Percentiles rank a stretch among this genome's conserved stretches.
phyloP scores from a whole-genome alignment of 2,329 filamentous ascomycete species.

The Arthroderma sp. region DNA sequence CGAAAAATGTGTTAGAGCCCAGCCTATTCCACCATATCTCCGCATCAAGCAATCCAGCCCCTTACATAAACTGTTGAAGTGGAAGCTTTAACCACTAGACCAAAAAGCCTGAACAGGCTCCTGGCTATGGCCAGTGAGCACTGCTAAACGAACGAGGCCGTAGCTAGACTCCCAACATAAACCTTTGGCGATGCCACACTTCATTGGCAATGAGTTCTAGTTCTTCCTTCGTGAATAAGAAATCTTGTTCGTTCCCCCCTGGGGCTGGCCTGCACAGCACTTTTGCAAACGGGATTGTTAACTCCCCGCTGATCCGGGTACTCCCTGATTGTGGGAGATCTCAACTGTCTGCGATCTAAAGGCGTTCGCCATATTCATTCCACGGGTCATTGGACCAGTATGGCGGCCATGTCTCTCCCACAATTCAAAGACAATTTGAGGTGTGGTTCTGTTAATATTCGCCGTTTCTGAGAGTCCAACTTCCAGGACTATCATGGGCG shows the following conservation, averaged over 20 bases:
- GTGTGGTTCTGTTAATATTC: conserved; percentile 1
- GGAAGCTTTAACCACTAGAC: too few relatives aligned
- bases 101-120: too few relatives aligned
- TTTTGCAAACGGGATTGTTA: neutral
- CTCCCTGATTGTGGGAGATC: neutral
- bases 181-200: too few relatives aligned
- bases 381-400: neutral
- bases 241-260: neutral
- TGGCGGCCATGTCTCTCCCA: neutral
- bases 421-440: neutral
- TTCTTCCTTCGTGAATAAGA: too few relatives aligned
- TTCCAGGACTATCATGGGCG: conserved; percentile 1
- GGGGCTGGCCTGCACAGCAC: neutral
- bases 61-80: too few relatives aligned
- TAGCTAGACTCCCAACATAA: too few relatives aligned
- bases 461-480: neutral
- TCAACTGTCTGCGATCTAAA: neutral
- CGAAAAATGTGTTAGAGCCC: too few relatives aligned
- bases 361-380: neutral
- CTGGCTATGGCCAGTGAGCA: too few relatives aligned
- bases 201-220: too few relatives aligned
- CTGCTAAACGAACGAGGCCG: too few relatives aligned
- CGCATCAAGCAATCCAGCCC: too few relatives aligned
- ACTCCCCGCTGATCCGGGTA: neutral
- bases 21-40: too few relatives aligned